Evolutionary conservation across 805 yeast species (phyloP).

Genomic region (Monosporozyma servazzii): DNA sequence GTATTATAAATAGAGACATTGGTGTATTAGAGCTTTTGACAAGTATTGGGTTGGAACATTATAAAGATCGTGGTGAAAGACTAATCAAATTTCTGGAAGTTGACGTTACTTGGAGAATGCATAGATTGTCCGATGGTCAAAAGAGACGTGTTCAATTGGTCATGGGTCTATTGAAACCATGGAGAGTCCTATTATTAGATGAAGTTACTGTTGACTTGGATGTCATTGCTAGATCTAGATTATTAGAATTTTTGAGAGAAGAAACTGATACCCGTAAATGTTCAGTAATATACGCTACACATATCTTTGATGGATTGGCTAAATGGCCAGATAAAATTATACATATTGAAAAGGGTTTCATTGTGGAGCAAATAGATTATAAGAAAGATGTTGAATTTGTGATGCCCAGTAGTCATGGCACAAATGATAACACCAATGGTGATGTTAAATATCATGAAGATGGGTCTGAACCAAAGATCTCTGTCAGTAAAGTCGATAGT

Average conservation of each 20-base stretch:
- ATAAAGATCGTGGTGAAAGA: conserved; percentile 64
- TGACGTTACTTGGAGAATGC: conserved; percentile 87
- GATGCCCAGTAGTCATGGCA: conserved; percentile 5
- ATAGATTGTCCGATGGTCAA: conserved; percentile 87
- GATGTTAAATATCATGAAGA: conserved; percentile 9
- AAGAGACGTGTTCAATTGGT: conserved; percentile 87
- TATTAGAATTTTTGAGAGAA: conserved; percentile 57
- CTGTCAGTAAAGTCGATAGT: conserved; percentile 33
- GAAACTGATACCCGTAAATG: conserved; percentile 67
- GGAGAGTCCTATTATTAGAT: conserved; percentile 80
- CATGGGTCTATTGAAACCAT: conserved; percentile 88
- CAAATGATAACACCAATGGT: conserved; percentile 13
- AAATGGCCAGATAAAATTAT: conserved; percentile 80
- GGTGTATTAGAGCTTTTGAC: conserved; percentile 72
- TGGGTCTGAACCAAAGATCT: conserved; percentile 7
- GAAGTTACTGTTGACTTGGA: conserved; percentile 97
- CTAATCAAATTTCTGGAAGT: conserved; percentile 74
- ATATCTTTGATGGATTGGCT: conserved; percentile 90
- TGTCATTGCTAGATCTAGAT: conserved; percentile 74
- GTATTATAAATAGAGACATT: conserved; percentile 82
- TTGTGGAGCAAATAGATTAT: conserved; percentile 31
- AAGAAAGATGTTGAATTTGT: conserved; percentile 28
- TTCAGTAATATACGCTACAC: conserved; percentile 87
- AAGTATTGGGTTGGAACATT: conserved; percentile 75
- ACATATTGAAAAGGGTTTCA: conserved; percentile 65